Evolutionary conservation across 495 filamentous ascomycete genomes (phyloP).

Genomic region (Massariosphaeria phaeospora): DNA sequence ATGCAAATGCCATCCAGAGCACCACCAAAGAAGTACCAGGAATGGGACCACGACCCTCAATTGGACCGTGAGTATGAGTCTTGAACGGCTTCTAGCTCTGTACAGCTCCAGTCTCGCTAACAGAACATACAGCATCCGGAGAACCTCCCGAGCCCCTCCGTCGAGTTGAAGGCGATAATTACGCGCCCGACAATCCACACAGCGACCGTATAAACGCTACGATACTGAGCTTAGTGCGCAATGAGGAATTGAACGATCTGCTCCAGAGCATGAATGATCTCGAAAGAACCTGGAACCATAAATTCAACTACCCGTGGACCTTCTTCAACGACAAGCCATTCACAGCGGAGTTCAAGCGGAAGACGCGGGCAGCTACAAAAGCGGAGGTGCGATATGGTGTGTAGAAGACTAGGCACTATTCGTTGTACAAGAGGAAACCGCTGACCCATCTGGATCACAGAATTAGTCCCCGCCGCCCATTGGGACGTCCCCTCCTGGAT

Average conservation of each 20-base stretch:
- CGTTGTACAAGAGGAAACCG: background rate
- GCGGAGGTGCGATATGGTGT: slow-evolving; percentile 79
- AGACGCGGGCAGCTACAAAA: slow-evolving; percentile 72
- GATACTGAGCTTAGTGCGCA: slow-evolving; percentile 86
- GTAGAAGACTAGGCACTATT: slow-evolving; percentile 6
- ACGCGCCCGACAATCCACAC: slow-evolving; percentile 65
- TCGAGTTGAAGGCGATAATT: slow-evolving; percentile 60
- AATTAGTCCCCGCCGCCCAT: slow-evolving; percentile 86
- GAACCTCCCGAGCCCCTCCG: slow-evolving; percentile 74
- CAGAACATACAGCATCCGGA: slow-evolving; percentile 56
- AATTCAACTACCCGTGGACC: slow-evolving; percentile 99
- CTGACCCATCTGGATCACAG: slow-evolving; percentile 40
- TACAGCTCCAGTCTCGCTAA: no score
- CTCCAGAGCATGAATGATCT: slow-evolving; percentile 82
- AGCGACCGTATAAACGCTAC: slow-evolving; percentile 87
- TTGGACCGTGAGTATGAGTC: slow-evolving; percentile 69
- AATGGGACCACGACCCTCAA: slow-evolving; percentile 62
- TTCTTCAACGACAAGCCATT: slow-evolving; percentile 98
- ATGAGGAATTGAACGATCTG: slow-evolving; percentile 79
- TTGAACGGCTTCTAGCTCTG: no score
- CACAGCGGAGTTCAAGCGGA: slow-evolving; percentile 82
- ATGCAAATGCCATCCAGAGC: slow-evolving; percentile 37
- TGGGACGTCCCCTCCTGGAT: slow-evolving; percentile 94
- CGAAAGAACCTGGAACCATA: slow-evolving; percentile 93
- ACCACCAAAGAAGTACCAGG: slow-evolving; percentile 43